phyloP scores from a whole-genome alignment of 2,329 filamentous ascomycete species.

The Dryadomyces quercivorus region DNA sequence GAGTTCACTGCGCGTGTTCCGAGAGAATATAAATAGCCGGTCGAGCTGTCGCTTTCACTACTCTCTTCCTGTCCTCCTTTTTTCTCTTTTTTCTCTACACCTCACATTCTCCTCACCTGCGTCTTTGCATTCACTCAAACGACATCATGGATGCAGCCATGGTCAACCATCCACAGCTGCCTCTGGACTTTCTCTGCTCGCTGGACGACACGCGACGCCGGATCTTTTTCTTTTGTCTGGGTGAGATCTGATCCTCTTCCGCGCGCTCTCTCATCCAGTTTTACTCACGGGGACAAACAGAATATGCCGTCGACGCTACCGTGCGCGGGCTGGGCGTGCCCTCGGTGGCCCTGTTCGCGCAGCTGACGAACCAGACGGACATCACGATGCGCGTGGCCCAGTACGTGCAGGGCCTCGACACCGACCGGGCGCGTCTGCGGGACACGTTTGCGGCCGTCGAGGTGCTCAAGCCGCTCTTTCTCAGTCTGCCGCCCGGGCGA shows the following conservation, averaged over 20 bases:
- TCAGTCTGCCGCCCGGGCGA: slow-evolving; percentile 4
- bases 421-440: not conserved
- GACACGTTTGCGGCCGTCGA: not conserved
- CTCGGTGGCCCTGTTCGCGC: not conserved
- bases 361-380: slow-evolving; percentile 2
- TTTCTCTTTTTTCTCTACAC: not conserved
- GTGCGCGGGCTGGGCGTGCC: not conserved
- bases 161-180: not conserved
- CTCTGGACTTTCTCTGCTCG: not conserved
- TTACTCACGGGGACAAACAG: too few species aligned
- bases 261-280: too few species aligned
- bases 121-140: not conserved
- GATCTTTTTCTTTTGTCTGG: not conserved
- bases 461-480: slow-evolving; percentile 3
- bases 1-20: not conserved
- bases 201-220: not conserved
- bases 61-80: not conserved
- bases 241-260: not conserved
- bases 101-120: not conserved
- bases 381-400: not conserved
- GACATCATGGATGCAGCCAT: not conserved
- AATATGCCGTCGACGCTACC: not conserved
- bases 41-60: not conserved
- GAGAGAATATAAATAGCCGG: not conserved
- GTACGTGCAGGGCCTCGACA: not conserved